Base-by-base conservation (phyloP, 192 early-diverging fungal genomes). In the Entomortierella chlamydospora region DNA sequence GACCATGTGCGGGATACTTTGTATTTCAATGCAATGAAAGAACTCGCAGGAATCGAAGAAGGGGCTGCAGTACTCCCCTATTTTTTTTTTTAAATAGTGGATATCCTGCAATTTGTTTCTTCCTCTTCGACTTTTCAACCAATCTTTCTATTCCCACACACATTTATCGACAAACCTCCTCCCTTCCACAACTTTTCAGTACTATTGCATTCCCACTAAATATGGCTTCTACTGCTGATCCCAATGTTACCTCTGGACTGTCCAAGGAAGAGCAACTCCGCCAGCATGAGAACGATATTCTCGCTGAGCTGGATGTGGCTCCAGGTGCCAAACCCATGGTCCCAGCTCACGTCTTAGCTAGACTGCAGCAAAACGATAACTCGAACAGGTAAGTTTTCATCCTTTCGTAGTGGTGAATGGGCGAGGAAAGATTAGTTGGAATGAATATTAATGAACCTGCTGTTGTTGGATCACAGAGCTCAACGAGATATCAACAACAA, bases 401-500 rank as follows among this genome's bases (percentile, higher is more conserved):
- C 33, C 18, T 20, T 39, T 37, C 0, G 17, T 30, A 30, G n/a
- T n/a, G n/a, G n/a, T n/a, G 7, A 22, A 22, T 2, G 12, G n/a
- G 0, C 43, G 29, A 28, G 6, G 34, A 30, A 58, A 33, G 37
- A 31, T 13, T 4, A 58, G 9, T 20, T n/a, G n/a, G 17, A 4
- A 26, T 13, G 33, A 41, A 60, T 26, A 33, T 7, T 23, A 23
- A 22, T 28, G 12, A 12, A 4, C 25, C 15, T 22, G 34, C 25
- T 29, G 29, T 30, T 42, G 1, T 41, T 43, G 8, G 11, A 13
- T 34, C 4, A 20, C 13, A 79, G 76, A 31, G 70, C 76, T 12
- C 76, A 79, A 23, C 62, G 65, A 20, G 76, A 70, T 42, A 70
- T 79, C 42, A 61, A 70, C 11, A 65, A 63, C 68, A 79, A 79